Evolutionary conservation across 176 grass and related monocot genomes (phyloP).

Genomic region (Musa itinerans): DNA sequence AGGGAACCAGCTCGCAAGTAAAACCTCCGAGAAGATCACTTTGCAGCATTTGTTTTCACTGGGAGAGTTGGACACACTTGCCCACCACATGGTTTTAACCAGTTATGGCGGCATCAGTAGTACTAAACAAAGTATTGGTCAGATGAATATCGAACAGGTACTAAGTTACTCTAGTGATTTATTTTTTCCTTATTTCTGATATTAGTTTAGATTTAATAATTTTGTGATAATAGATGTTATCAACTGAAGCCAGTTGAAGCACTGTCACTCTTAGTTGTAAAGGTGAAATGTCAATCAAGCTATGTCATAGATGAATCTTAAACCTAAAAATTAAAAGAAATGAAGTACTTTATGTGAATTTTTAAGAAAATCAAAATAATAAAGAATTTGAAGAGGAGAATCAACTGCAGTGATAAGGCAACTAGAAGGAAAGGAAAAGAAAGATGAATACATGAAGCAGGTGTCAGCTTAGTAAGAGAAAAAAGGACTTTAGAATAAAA

Average conservation of each 20-base stretch:
- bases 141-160: constrained; percentile 1
- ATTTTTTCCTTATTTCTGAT: neutral
- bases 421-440: neutral
- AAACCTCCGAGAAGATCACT: neutral
- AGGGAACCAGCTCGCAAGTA: neutral
- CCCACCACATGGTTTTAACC: neutral
- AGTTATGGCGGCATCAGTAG: neutral
- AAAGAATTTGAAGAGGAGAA: neutral
- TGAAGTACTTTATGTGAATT: neutral
- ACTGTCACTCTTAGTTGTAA: neutral
- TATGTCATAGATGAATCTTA: neutral
- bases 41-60: constrained; percentile 1
- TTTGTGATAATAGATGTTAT: neutral
- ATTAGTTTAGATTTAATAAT: neutral
- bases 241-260: neutral
- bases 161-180: neutral
- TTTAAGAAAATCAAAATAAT: neutral
- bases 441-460: neutral
- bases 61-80: neutral
- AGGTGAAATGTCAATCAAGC: neutral
- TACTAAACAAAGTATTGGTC: neutral
- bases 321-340: neutral
- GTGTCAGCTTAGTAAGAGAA: too few relatives aligned
- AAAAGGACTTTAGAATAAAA: too few relatives aligned
- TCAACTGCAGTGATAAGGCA: neutral